Evolutionary conservation across 1,284 basidiomycete species (phyloP), one percentile per base, ranked within the genome.

Genomic region (Microbotryum lychnidis-dioicae): DNA sequence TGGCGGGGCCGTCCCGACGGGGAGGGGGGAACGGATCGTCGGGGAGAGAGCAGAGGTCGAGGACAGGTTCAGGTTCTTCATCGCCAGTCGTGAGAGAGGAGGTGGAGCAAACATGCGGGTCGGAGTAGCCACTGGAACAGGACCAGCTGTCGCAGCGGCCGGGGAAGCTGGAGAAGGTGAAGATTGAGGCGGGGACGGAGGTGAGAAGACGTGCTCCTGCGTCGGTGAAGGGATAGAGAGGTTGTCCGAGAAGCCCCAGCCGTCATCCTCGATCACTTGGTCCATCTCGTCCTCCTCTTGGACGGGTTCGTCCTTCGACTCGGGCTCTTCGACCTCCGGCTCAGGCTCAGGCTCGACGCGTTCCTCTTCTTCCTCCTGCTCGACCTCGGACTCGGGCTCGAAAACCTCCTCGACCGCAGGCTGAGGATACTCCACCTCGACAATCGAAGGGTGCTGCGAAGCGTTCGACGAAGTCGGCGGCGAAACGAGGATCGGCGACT

Each of bases 201-300:
- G 21, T 21, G 48, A 27, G 9, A 23, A 21, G 16, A 50, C n/a
- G 21, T 3, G 21, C 20, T 50, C 48, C 16, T 50, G 21, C 12
- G 20, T 27, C 48, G 21, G 21, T 8, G 48, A 50, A 29, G 23
- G 7, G 25, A 29, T 53, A 27, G 51, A 33, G n/a, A 33, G 33
- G 20, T 25, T n/a, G 14, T 53, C 51, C 20, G 51, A 53, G 5
- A 53, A 53, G 51, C 51, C 51, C 51, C 51, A 53, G 33, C 51
- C 51, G 20, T 53, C 51, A 4, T 53, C 51, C 27, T 53, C 51
- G n/a, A 53, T 18, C 12, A 25, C 51, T 53, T 53, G 25, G 20
- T 33, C 51, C 21, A 50, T 21, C 27, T 27, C 48, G 18, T 53
- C 51, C 12, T 53, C 31, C 23, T 33, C 21, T 31, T 33, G n/a